Conservation (phyloP, 305 asterid species). For the Plantago coronopus region DNA sequence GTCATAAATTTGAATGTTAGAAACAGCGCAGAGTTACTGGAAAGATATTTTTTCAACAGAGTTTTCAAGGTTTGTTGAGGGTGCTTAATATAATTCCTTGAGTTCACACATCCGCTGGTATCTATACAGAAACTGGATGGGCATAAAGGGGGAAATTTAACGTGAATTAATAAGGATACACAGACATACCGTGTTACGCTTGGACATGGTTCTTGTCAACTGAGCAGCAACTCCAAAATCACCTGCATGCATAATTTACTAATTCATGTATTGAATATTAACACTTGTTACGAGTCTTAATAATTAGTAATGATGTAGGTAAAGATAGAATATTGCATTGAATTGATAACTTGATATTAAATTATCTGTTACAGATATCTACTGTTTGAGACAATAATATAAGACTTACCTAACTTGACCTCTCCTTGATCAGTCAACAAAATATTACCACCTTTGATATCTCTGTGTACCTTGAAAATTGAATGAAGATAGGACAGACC, state of each 20-base stretch:
- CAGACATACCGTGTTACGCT: conserved; percentile 82
- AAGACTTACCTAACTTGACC: conserved; percentile 86
- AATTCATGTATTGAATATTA: conserved; percentile 17
- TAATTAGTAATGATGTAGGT: conserved; percentile 15
- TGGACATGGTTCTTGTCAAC: conserved; percentile 98
- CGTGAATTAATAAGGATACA: conserved; percentile 18
- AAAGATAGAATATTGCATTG: conserved; percentile 12
- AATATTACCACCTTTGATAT: conserved; percentile 97
- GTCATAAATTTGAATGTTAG: background rate
- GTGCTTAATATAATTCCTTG: no score
- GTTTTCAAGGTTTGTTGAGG: no score
- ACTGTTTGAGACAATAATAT: conserved; percentile 12
- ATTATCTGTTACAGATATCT: conserved; percentile 16
- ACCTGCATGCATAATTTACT: conserved; percentile 47
- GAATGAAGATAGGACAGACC: conserved; percentile 96
- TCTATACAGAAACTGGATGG: no score
- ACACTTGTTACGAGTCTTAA: background rate
- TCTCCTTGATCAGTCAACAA: conserved; percentile 98
- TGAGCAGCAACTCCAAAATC: conserved; percentile 99
- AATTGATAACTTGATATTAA: background rate
- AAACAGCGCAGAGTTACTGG: conserved; percentile 1
- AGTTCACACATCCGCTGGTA: no score
- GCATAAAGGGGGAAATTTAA: no score
- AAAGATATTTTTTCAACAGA: background rate
- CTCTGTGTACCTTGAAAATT: conserved; percentile 98